phyloP scores from a whole-genome alignment of 2,329 filamentous ascomycete genomes.

The Colletotrichum spaethianum region DNA sequence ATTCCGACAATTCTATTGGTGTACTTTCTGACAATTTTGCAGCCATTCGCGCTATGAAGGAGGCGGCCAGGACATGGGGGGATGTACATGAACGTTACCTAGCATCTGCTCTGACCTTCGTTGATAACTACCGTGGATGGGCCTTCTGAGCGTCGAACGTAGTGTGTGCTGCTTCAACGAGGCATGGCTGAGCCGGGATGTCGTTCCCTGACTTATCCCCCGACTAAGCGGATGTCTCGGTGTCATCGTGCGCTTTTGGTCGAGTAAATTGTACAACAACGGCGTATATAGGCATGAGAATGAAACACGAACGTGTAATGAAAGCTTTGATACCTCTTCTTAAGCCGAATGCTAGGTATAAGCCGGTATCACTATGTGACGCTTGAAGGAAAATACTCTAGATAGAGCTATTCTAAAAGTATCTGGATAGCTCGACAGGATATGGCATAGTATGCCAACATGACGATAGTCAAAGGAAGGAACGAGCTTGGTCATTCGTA shows the following conservation, averaged over 20 bases:
- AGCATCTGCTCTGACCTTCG: constrained; percentile 78
- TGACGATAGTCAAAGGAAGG: too few species aligned
- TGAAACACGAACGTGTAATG: constrained; percentile 10
- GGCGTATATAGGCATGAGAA: constrained; percentile 18
- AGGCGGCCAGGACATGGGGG: constrained; percentile 81
- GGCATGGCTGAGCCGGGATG: background rate
- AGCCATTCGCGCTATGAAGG: constrained; percentile 82
- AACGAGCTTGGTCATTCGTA: background rate
- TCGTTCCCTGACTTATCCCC: background rate
- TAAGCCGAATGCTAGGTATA: too few species aligned
- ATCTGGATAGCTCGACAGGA: background rate
- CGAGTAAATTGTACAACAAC: constrained; percentile 13
- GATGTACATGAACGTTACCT: constrained; percentile 77
- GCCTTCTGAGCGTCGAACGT: constrained; percentile 48
- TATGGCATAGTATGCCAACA: too few species aligned
- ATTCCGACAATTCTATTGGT: background rate
- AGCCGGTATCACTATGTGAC: background rate
- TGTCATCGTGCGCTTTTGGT: background rate
- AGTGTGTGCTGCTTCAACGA: background rate
- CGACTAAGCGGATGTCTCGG: background rate
- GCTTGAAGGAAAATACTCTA: too few species aligned
- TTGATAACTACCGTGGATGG: constrained; percentile 82
- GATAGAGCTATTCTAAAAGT: background rate
- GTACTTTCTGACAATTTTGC: background rate
- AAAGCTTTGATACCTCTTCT: background rate